Evolutionary conservation across 2,329 filamentous ascomycete genomes (phyloP).

Genomic region (Didymosphaeria variabile): DNA sequence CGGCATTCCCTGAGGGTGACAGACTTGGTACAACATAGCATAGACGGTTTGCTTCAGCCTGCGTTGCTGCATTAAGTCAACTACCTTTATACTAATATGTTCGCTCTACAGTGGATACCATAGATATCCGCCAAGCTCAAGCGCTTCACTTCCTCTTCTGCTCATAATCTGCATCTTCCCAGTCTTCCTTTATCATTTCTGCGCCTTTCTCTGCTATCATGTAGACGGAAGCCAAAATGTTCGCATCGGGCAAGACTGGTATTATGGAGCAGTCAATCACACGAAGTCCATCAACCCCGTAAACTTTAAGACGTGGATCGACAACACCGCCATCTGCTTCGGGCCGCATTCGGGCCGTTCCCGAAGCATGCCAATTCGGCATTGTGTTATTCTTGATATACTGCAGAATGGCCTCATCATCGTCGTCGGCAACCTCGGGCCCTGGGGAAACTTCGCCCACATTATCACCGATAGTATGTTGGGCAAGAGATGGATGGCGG

Average conservation of each 20-base stretch:
- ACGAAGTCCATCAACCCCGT: conserved; percentile 43
- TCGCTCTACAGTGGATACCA: neutral
- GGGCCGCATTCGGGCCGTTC: conserved; percentile 46
- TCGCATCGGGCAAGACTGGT: conserved; percentile 32
- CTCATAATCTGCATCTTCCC: conserved; percentile 19
- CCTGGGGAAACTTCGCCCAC: conserved; percentile 34
- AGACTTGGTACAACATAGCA: neutral
- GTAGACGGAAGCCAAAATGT: conserved; percentile 33
- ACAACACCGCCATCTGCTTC: conserved; percentile 44
- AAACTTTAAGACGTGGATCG: conserved; percentile 37
- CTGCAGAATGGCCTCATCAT: conserved; percentile 32
- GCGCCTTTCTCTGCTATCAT: conserved; percentile 40
- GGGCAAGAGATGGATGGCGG: conserved; percentile 23
- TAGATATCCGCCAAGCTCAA: neutral
- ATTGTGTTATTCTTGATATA: conserved; percentile 29
- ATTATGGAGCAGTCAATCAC: conserved; percentile 47
- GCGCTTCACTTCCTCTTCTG: neutral
- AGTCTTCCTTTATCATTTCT: conserved; percentile 38
- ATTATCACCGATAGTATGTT: conserved; percentile 25
- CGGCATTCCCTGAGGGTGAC: neutral
- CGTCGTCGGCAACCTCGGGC: conserved; percentile 22
- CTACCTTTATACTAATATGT: neutral
- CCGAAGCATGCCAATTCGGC: conserved; percentile 43
- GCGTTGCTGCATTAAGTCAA: neutral
- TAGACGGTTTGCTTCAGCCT: no score